phyloP scores from a whole-genome alignment of 1,284 basidiomycete genomes.

The Hypsizygus ulmarius region DNA sequence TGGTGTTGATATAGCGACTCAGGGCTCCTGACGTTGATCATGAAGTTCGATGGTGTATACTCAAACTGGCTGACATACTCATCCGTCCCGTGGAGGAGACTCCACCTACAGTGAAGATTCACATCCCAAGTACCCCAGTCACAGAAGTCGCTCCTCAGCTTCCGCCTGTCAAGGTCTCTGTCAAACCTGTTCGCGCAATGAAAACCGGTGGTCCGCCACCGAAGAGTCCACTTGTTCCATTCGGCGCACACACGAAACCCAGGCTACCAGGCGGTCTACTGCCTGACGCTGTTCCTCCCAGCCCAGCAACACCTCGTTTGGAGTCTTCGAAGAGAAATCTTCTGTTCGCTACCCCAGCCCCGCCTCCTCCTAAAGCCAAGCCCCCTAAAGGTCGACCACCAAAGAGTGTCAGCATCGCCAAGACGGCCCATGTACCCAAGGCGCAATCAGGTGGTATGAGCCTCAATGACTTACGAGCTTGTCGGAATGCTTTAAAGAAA shows the following conservation, averaged over 20 bases:
- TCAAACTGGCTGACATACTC: constrained; percentile 91
- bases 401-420: constrained; percentile 32
- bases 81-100: constrained; percentile 82
- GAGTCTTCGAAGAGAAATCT: constrained; percentile 31
- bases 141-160: constrained; percentile 55
- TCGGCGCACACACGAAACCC: constrained; percentile 51
- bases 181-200: constrained; percentile 39
- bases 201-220: constrained; percentile 42
- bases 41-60: constrained; percentile 86
- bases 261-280: constrained; percentile 38
- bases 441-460: constrained; percentile 83
- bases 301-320: constrained; percentile 25
- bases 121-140: constrained; percentile 77
- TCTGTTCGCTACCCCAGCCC: constrained; percentile 33
- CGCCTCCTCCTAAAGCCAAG: constrained; percentile 35
- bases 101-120: constrained; percentile 84
- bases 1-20: constrained; percentile 12
- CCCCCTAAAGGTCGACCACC: constrained; percentile 18
- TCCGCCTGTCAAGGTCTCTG: constrained; percentile 48
- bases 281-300: constrained; percentile 24
- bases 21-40: constrained; percentile 77
- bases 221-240: constrained; percentile 43
- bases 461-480: constrained; percentile 76
- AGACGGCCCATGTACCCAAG: constrained; percentile 55
- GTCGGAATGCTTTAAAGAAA: constrained; percentile 81